Conservation (phyloP, 2,329 filamentous ascomycete genomes). For the Diaporthe sp. region DNA sequence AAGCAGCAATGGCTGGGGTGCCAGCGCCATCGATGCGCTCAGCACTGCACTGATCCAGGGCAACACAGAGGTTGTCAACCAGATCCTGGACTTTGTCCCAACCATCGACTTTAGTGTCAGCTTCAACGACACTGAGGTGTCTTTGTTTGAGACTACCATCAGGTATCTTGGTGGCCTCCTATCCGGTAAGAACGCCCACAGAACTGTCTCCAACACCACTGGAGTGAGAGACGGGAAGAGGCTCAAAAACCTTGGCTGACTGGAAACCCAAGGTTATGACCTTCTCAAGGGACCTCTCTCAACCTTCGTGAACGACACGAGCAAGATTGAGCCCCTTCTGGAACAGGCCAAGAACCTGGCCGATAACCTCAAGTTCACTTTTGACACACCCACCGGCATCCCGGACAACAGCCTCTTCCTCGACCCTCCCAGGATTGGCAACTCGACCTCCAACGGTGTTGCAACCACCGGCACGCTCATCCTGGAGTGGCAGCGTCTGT, state of each 20-base stretch:
- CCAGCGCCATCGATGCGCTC: slow-evolving; percentile 84
- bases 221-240: neutral
- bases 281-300: slow-evolving; percentile 78
- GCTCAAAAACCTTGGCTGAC: neutral
- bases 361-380: slow-evolving; percentile 81
- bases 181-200: slow-evolving; percentile 64
- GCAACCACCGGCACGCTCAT: slow-evolving; percentile 84
- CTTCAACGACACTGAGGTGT: slow-evolving; percentile 67
- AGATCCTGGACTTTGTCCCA: slow-evolving; percentile 79
- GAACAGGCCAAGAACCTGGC: slow-evolving; percentile 78
- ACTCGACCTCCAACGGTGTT: slow-evolving; percentile 74
- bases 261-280: slow-evolving; percentile 69
- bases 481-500: slow-evolving; percentile 86
- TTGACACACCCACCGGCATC: slow-evolving; percentile 81
- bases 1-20: slow-evolving; percentile 84
- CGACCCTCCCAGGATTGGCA: slow-evolving; percentile 63
- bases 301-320: slow-evolving; percentile 58
- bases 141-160: slow-evolving; percentile 91
- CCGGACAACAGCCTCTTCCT: slow-evolving; percentile 79
- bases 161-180: slow-evolving; percentile 87
- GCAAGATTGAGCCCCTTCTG: slow-evolving; percentile 72
- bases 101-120: slow-evolving; percentile 73
- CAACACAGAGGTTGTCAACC: slow-evolving; percentile 74
- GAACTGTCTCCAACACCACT: too few species aligned
- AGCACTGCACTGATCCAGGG: slow-evolving; percentile 85